Percentiles rank a stretch among this genome's conserved stretches.
These are phyloP conservation scores for Citrus maxima DNA, from an alignment of 345 rosid species.

Conservation along the genomic window DNA sequence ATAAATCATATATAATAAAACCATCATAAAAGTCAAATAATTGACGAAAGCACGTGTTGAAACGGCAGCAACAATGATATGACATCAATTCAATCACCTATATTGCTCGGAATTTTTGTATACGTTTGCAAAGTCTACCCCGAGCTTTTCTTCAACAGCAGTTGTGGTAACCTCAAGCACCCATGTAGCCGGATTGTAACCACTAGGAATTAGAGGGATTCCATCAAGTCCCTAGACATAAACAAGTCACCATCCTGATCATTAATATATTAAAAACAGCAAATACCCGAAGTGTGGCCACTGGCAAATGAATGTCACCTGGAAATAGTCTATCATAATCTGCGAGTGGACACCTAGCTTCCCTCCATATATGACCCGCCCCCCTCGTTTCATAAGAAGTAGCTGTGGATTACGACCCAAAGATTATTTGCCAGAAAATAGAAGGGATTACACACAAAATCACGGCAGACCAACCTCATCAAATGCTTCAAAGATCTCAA, in stretches of 20 bases:
- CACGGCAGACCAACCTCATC: slow-evolving; percentile 12
- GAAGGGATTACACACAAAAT: not conserved
- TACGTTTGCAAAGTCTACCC: slow-evolving; percentile 70
- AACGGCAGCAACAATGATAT: not conserved
- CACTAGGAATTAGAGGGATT: slow-evolving; percentile 53
- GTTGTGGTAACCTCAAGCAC: slow-evolving; percentile 87
- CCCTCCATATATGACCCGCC: slow-evolving; percentile 78
- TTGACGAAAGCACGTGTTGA: not conserved
- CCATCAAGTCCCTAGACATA: slow-evolving; percentile 53
- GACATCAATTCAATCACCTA: slow-evolving; percentile 35
- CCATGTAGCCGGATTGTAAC: slow-evolving; percentile 94
- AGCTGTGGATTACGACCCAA: slow-evolving; percentile 38
- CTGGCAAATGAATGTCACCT: slow-evolving; percentile 39
- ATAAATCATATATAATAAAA: too few relatives aligned
- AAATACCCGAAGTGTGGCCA: not conserved
- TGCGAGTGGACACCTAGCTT: slow-evolving; percentile 65
- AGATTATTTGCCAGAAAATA: not conserved
- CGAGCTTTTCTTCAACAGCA: slow-evolving; percentile 51
- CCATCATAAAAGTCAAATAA: not conserved
- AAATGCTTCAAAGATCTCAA: slow-evolving; percentile 7
- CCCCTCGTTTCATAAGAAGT: slow-evolving; percentile 96
- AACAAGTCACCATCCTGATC: not conserved
- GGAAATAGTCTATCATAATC: slow-evolving; percentile 71
- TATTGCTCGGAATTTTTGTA: slow-evolving; percentile 54
- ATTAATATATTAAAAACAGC: not conserved